phyloP scores from a whole-genome alignment of 2,329 filamentous ascomycete species.

The Ophiostoma quercus region DNA sequence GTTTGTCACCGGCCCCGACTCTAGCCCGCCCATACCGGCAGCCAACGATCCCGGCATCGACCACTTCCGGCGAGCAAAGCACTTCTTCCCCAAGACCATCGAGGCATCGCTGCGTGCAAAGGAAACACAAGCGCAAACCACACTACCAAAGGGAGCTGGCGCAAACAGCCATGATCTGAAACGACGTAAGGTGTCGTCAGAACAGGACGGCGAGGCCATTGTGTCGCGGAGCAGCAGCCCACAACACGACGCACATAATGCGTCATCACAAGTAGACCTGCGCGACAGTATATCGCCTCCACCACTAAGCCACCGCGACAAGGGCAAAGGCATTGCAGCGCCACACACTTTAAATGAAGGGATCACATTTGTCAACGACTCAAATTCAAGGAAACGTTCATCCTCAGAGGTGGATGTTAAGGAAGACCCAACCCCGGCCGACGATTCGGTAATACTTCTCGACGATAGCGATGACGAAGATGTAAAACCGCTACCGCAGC shows the following conservation, averaged over 20 bases:
- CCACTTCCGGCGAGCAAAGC: constrained; percentile 48
- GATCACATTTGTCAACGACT: constrained; percentile 10
- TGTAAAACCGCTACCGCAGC: background rate
- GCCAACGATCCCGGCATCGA: constrained; percentile 31
- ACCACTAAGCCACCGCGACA: background rate
- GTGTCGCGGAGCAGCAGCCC: background rate
- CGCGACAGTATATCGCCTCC: background rate
- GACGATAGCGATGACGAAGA: constrained; percentile 21
- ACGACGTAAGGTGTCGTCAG: constrained; percentile 26
- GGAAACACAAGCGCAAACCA: constrained; percentile 15
- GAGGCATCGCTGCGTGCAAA: constrained; percentile 24
- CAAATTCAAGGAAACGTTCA: background rate
- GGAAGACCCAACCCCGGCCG: background rate
- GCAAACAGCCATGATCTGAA: constrained; percentile 17
- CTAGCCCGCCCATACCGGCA: background rate
- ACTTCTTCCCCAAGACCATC: constrained; percentile 40
- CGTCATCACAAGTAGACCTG: background rate
- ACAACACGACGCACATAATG: background rate
- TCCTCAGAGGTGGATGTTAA: background rate
- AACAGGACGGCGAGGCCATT: constrained; percentile 2
- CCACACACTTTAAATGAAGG: constrained; percentile 18
- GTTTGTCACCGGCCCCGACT: background rate
- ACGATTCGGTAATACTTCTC: constrained; percentile 20
- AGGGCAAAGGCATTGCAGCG: constrained; percentile 23
- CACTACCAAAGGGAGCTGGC: background rate